Percentiles rank a stretch among this genome's conserved stretches.
Conservation (phyloP, 805 yeast species). For the Ogataea paradorogensis region DNA sequence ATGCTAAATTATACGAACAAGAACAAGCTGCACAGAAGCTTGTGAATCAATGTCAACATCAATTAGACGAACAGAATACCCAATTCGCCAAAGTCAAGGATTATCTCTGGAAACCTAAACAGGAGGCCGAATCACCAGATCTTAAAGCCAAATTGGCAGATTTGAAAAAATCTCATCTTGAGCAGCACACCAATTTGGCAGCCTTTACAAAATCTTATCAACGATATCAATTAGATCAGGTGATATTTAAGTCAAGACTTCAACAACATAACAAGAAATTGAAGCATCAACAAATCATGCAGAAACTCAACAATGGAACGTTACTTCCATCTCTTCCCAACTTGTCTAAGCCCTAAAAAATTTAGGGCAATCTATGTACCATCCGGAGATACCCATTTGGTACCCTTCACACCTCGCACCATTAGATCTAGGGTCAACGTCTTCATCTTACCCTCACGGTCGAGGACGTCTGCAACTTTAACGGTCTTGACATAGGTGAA, state of each 20-base stretch:
- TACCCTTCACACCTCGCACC: constrained; percentile 39
- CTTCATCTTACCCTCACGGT: constrained; percentile 25
- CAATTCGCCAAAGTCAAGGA: constrained; percentile 27
- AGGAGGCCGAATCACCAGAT: constrained; percentile 8
- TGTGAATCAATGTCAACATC: constrained; percentile 37
- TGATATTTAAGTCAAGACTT: constrained; percentile 42
- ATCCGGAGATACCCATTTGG: constrained; percentile 30
- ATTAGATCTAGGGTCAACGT: constrained; percentile 36
- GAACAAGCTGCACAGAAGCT: constrained; percentile 23
- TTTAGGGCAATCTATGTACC: background rate
- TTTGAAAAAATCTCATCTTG: constrained; percentile 2
- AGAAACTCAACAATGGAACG: constrained; percentile 35
- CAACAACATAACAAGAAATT: constrained; percentile 35
- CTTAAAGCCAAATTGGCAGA: constrained; percentile 5
- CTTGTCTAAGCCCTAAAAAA: constrained; percentile 2
- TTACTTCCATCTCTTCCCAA: constrained; percentile 36
- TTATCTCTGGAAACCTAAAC: constrained; percentile 24
- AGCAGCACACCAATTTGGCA: background rate
- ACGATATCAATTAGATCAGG: constrained; percentile 38
- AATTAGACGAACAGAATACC: constrained; percentile 13
- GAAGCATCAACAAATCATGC: constrained; percentile 30
- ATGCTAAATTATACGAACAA: constrained; percentile 11
- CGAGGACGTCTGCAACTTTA: constrained; percentile 32
- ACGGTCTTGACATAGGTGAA: constrained; percentile 40
- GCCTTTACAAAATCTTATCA: constrained; percentile 34